Base-by-base conservation (phyloP, 2,329 filamentous ascomycete species). In the Didymella keratinophila region DNA sequence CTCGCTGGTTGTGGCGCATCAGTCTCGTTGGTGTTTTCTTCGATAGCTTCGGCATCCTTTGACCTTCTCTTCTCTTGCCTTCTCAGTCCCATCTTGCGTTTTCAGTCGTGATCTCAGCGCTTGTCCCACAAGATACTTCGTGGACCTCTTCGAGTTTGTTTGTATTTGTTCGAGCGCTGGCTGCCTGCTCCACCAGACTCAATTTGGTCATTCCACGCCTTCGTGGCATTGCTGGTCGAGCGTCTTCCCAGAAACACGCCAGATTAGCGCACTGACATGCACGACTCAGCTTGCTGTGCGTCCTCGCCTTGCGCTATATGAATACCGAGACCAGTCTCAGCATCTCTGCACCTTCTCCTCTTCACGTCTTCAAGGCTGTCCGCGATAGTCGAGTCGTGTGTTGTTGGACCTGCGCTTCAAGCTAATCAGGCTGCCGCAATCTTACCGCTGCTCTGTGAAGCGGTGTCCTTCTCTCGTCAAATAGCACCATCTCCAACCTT, bases 111-210 rank as follows among this genome's bases (percentile, higher is more conserved):
- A 32, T 42, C 41, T 48, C 66, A 48, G 16, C 21, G 61, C 55
- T 61, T 52, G 59, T 61, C 66, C 52, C 64, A 70, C 71, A 64
- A 66, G 42, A 62, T 58, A 56, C 50, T 48, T 64, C 55, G 52
- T 66, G 65, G 56, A 63, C 49, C 49, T 51, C 52, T 56, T 25
- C 59, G 68, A 74, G 70, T 67, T 66, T 72, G 71, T 74, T 75
- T 74, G 72, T 68, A 56, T 51, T 9, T 68, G 67, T 62, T 56
- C 66, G 67, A 69, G 64, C 62, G 61, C 65, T 52, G 64, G 63
- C 63, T 56, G 50, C 52, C 50, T 59, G 56, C 62, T 54, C 51
- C 52, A 52, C 55, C 46, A 42, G 42, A 36, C 52, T 49, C 53
- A 52, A 46, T 50, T 52, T 61, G 52, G 63, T 58, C 47, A 44